These are phyloP conservation scores for Porphyra umbilicalis DNA, from an alignment of 31 red algal genomes.

Conservation along the genomic window DNA sequence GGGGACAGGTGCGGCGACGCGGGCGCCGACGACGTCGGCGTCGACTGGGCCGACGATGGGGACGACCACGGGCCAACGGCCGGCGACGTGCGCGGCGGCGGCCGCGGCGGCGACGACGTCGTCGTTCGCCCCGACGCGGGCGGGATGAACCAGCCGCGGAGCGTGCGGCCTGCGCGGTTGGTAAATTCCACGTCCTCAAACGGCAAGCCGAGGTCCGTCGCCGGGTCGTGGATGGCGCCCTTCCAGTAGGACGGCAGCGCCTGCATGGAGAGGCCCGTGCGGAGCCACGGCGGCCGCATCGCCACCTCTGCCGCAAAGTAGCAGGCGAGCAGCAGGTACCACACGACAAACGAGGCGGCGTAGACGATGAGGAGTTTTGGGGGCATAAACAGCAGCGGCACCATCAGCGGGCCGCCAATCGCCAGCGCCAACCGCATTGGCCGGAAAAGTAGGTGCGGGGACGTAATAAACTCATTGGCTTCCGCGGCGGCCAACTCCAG, in stretches of 20 bases:
- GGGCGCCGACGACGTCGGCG: not conserved
- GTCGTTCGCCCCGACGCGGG: not conserved
- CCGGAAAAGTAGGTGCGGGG: slow-evolving; percentile 76
- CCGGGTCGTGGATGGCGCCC: slow-evolving; percentile 70
- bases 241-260: slow-evolving; percentile 74
- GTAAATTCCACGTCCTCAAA: slow-evolving; percentile 52
- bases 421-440: slow-evolving; percentile 51
- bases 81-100: too few relatives aligned
- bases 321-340: slow-evolving; percentile 61
- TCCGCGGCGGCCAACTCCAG: slow-evolving; percentile 60
- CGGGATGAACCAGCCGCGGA: slow-evolving; percentile 85
- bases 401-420: slow-evolving; percentile 39
- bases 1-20: not conserved
- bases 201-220: slow-evolving; percentile 25
- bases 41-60: not conserved
- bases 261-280: slow-evolving; percentile 39
- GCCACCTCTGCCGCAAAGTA: slow-evolving; percentile 83
- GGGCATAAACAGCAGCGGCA: slow-evolving; percentile 83
- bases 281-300: slow-evolving; percentile 97
- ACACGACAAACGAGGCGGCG: slow-evolving; percentile 36
- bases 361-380: slow-evolving; percentile 29
- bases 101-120: too few relatives aligned
- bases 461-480: slow-evolving; percentile 88
- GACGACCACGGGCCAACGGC: not conserved
- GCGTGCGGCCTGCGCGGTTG: slow-evolving; percentile 3